A percentile compares a stretch with the other conserved stretches of the same genome.
phyloP scores from a whole-genome alignment of 2,329 filamentous ascomycete species.

The Pseudocercospora fijiensis region DNA sequence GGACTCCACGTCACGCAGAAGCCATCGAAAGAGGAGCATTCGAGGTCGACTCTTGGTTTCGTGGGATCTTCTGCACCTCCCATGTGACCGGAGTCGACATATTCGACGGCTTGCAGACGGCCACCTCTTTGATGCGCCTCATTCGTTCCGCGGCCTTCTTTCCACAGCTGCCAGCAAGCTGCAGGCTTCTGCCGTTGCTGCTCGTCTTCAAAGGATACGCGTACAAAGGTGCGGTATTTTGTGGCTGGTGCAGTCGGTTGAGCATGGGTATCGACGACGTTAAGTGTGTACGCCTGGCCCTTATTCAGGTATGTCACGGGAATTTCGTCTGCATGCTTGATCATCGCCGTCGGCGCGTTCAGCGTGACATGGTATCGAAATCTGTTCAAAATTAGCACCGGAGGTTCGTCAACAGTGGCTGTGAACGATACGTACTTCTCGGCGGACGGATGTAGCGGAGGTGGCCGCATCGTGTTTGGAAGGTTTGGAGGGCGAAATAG shows the following conservation, averaged over 20 bases:
- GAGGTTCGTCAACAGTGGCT: conserved; percentile 20
- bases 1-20: conserved; percentile 80
- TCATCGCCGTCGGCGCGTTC: conserved; percentile 95
- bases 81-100: conserved; percentile 66
- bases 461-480: conserved; percentile 49
- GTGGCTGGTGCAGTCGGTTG: conserved; percentile 55
- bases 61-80: conserved; percentile 53
- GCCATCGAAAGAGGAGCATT: conserved; percentile 79
- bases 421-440: conserved; percentile 48
- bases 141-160: conserved; percentile 91
- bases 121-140: conserved; percentile 93
- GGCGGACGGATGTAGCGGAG: conserved; percentile 41
- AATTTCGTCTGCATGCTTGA: conserved; percentile 83
- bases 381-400: conserved; percentile 39
- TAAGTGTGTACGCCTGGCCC: conserved; percentile 87
- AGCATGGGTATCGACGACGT: conserved; percentile 74
- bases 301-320: conserved; percentile 98
- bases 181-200: conserved; percentile 82
- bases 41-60: conserved; percentile 50
- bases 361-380: conserved; percentile 89
- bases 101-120: conserved; percentile 91
- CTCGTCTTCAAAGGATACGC: conserved; percentile 97
- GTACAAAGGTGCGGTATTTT: conserved; percentile 83
- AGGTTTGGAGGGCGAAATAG: conserved; percentile 54
- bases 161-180: conserved; percentile 89